Base-by-base conservation (phyloP, 75 land plant genomes). In the Sequoia sempervirens region DNA sequence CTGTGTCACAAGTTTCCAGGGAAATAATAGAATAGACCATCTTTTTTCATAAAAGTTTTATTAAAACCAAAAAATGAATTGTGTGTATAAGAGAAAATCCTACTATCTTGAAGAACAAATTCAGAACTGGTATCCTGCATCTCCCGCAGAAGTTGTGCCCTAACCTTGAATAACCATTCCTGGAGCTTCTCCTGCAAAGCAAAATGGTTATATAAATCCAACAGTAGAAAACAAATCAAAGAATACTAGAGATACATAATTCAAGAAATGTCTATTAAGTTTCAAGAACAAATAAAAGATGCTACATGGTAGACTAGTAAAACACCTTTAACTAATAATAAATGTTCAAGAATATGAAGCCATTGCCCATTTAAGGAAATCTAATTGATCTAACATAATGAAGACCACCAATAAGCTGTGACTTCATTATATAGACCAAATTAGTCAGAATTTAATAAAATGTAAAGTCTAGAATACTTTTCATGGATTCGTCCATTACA, bases 171-270 rank as follows among this genome's bases (percentile, higher is more conserved):
- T 68, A 97, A 75, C 99, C 99, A 97, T 36, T 92, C 99, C 86
- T 94, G 88, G 45, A 97, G 81, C 80, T 96, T 95, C 70, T 97
- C 99, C 99, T 97, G 87, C 66, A 89, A 73, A 11, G 14, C 73
- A 32, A 70, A 32, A 32, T 70, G 73, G 36, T 37, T 11, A 30
- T 32, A 70, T 70, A 70, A 23, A 32, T 70, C 14, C 3, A 9
- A 70, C n/a, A 70, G 36, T 8, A 23, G 36, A 32, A 32, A 70
- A 70, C 1, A 12, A 30, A 10, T 14, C 36, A 70, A 70, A 70
- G 13, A 28, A 70, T 11, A 11, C 30, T 10, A 70, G 36, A 70
- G 32, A 12, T 30, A 70, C 13, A 70, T 30, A 70, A 61, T 23
- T 23, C 66, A 32, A 70, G 36, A 70, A 70, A 70, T 70, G 73